Evolutionary conservation across 495 filamentous ascomycete genomes (phyloP).

Genomic region (Lophiostoma macrostomum): DNA sequence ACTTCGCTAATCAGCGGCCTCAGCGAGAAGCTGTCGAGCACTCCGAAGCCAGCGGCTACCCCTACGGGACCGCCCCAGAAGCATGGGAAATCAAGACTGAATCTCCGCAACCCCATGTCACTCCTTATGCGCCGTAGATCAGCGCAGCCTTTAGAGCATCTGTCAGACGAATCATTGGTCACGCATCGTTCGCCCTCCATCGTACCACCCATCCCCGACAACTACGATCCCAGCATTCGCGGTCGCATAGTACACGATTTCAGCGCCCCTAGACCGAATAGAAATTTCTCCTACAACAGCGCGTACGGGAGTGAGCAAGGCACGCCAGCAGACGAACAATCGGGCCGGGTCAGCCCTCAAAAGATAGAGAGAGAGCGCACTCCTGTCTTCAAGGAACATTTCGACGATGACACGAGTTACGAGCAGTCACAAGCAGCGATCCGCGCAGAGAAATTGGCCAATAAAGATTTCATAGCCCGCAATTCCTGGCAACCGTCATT

Average conservation of each 20-base stretch:
- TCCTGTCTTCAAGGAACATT: conserved; percentile 66
- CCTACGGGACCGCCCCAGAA: conserved; percentile 20
- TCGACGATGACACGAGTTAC: conserved; percentile 53
- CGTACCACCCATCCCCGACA: conserved; percentile 54
- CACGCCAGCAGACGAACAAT: not conserved
- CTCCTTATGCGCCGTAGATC: conserved; percentile 59
- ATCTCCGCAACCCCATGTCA: conserved; percentile 67
- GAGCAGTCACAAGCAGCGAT: conserved; percentile 33
- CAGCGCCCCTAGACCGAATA: conserved; percentile 70
- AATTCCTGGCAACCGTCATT: too few relatives aligned
- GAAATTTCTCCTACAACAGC: conserved; percentile 49
- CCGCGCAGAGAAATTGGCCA: conserved; percentile 33
- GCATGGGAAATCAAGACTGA: conserved; percentile 58
- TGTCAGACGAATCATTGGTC: conserved; percentile 36
- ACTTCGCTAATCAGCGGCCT: conserved; percentile 24
- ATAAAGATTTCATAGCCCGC: conserved; percentile 36
- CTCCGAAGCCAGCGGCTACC: not conserved
- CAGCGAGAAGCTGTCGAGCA: conserved; percentile 19
- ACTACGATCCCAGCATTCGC: conserved; percentile 81
- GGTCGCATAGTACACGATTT: conserved; percentile 89
- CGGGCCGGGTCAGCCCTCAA: conserved; percentile 40
- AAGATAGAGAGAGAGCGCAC: conserved; percentile 46
- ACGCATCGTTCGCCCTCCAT: conserved; percentile 35
- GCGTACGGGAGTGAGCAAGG: conserved; percentile 18
- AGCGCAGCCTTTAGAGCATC: conserved; percentile 39